Evolutionary conservation across 352 stramenopile species (phyloP).

Genomic region (Halophytophthora batemanensis): DNA sequence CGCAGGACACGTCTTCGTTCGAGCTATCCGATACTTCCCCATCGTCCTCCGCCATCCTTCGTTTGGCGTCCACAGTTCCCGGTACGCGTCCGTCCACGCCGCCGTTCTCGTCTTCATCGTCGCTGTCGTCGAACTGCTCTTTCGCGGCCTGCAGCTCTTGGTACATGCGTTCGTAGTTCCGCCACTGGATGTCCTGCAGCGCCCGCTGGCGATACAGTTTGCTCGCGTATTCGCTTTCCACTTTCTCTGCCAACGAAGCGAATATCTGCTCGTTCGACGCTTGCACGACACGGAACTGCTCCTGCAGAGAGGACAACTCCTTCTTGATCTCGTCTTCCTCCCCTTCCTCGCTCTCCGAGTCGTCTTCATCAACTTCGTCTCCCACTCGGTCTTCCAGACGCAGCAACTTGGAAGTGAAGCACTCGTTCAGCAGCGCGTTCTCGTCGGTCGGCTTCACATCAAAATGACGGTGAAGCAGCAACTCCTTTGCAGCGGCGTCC

Average conservation of each 20-base stretch:
- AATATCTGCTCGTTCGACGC: slow-evolving; percentile 41
- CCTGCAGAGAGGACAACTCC: slow-evolving; percentile 45
- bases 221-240: slow-evolving; percentile 44
- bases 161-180: slow-evolving; percentile 75
- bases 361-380: slow-evolving; percentile 44
- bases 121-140: slow-evolving; percentile 51
- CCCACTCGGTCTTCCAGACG: slow-evolving; percentile 35
- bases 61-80: slow-evolving; percentile 8
- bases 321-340: slow-evolving; percentile 47
- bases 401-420: slow-evolving; percentile 32
- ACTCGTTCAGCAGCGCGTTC: slow-evolving; percentile 38
- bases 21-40: slow-evolving; percentile 31
- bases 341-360: slow-evolving; percentile 44
- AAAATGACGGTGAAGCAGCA: slow-evolving; percentile 62
- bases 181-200: slow-evolving; percentile 48
- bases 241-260: slow-evolving; percentile 24
- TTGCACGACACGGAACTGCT: slow-evolving; percentile 43
- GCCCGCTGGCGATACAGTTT: slow-evolving; percentile 47
- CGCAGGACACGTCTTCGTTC: slow-evolving; percentile 56
- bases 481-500: slow-evolving; percentile 16
- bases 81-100: background rate
- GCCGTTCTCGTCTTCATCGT: slow-evolving; percentile 32
- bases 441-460: slow-evolving; percentile 34
- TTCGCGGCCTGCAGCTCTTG: slow-evolving; percentile 40
- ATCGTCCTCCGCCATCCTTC: slow-evolving; percentile 8